phyloP scores from a whole-genome alignment of 108 stramenopile genomes.

The Licmophora abbreviata region DNA sequence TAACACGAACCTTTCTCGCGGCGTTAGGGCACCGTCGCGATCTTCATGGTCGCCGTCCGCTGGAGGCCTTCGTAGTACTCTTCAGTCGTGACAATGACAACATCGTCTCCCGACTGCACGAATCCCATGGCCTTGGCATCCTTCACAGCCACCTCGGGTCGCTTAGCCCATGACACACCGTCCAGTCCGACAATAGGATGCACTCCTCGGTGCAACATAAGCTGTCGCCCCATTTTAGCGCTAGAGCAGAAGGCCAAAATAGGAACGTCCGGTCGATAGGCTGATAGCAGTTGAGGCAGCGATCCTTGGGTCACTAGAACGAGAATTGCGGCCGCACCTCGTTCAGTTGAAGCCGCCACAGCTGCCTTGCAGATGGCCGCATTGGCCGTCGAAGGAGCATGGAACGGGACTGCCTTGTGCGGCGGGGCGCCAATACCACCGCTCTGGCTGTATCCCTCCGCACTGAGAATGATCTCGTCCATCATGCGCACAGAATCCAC shows the following conservation, averaged over 20 bases:
- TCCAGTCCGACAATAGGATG: slow-evolving; percentile 61
- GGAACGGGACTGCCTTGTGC: slow-evolving; percentile 10
- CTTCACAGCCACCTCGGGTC: slow-evolving; percentile 38
- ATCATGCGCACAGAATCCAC: slow-evolving; percentile 88
- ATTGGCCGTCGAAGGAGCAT: slow-evolving; percentile 16
- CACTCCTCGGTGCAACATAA: slow-evolving; percentile 73
- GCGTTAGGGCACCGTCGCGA: slow-evolving; percentile 52
- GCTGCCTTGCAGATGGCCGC: slow-evolving; percentile 89
- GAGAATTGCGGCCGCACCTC: slow-evolving; percentile 77
- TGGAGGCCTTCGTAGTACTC: slow-evolving; percentile 22
- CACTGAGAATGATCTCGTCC: slow-evolving; percentile 78
- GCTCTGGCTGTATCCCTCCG: slow-evolving; percentile 49
- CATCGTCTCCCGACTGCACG: slow-evolving; percentile 53
- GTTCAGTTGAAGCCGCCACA: slow-evolving; percentile 84
- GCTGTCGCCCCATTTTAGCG: slow-evolving; percentile 66
- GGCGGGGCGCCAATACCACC: slow-evolving; percentile 19
- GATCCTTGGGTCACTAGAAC: slow-evolving; percentile 74
- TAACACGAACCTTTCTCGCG: no score
- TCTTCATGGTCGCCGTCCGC: slow-evolving; percentile 38
- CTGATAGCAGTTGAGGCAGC: slow-evolving; percentile 52
- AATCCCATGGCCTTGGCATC: slow-evolving; percentile 64
- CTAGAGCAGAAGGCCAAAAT: slow-evolving; percentile 73
- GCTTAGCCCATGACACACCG: slow-evolving; percentile 21
- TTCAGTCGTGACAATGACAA: slow-evolving; percentile 46
- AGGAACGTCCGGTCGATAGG: slow-evolving; percentile 68